phyloP scores from a whole-genome alignment of 179 eudicot genomes.

The Drosera spatulata region DNA sequence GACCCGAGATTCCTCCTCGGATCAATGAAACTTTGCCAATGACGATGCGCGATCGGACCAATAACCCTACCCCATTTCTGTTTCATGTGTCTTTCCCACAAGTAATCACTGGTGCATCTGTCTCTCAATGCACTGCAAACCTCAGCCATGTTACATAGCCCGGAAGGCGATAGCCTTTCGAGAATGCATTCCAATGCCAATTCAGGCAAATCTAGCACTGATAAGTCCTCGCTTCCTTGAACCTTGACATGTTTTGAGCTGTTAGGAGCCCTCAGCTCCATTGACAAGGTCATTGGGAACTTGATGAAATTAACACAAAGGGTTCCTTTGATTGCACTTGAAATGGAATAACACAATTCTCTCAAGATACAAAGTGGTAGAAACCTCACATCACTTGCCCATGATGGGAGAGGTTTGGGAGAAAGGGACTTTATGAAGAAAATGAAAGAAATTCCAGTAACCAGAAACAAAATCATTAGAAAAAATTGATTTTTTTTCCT shows the following conservation, averaged over 20 bases:
- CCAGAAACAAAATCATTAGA: constrained; percentile 70
- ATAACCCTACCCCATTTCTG: constrained; percentile 73
- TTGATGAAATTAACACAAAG: constrained; percentile 11
- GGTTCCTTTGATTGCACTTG: constrained; percentile 21
- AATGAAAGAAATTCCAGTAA: constrained; percentile 59
- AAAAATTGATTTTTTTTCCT: too few species aligned
- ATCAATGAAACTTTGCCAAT: constrained; percentile 63
- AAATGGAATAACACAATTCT: constrained; percentile 14
- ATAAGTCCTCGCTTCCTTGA: constrained; percentile 15
- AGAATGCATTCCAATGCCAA: constrained; percentile 36
- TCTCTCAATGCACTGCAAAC: constrained; percentile 60
- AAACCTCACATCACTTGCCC: constrained; percentile 37
- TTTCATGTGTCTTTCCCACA: constrained; percentile 77
- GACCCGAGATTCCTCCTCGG: constrained; percentile 18
- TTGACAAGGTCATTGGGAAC: constrained; percentile 18
- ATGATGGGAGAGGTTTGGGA: constrained; percentile 27
- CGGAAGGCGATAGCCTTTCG: constrained; percentile 72
- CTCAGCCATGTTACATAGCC: constrained; percentile 62
- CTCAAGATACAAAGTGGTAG: constrained; percentile 54
- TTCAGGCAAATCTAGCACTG: constrained; percentile 56
- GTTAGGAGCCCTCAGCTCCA: constrained; percentile 19
- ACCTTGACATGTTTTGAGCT: constrained; percentile 17
- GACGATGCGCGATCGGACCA: constrained; percentile 52
- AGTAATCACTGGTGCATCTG: constrained; percentile 60
- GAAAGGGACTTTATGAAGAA: constrained; percentile 57